These are phyloP conservation scores for Aspergillus transmontanensis DNA, from an alignment of 2,329 filamentous ascomycete species.

Conservation along the genomic window DNA sequence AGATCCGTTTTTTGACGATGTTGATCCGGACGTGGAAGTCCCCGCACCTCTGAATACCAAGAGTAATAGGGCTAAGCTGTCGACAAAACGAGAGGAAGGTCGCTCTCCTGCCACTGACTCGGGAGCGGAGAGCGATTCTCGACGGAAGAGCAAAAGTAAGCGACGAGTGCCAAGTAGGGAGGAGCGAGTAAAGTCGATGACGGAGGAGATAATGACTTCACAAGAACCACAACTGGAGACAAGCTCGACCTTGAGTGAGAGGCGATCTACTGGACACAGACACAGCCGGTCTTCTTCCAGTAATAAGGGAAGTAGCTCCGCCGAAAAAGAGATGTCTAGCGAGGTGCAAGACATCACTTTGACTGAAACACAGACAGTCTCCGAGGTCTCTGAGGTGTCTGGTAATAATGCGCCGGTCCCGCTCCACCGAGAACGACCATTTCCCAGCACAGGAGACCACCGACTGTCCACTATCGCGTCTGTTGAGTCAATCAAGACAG, in stretches of 20 bases:
- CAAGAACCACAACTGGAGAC: constrained; percentile 12
- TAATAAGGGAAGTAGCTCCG: constrained; percentile 11
- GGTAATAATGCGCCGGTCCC: constrained; percentile 42
- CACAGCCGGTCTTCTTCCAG: constrained; percentile 19
- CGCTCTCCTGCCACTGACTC: constrained; percentile 23
- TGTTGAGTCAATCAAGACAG: constrained; percentile 53
- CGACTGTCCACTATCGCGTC: constrained; percentile 62
- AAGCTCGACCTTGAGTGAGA: constrained; percentile 15
- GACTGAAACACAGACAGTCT: constrained; percentile 31
- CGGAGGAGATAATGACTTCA: constrained; percentile 11
- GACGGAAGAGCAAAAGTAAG: constrained; percentile 27
- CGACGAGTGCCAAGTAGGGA: constrained; percentile 25
- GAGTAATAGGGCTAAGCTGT: constrained; percentile 36
- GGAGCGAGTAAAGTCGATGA: constrained; percentile 18
- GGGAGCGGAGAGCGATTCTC: constrained; percentile 28
- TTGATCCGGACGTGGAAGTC: constrained; percentile 37
- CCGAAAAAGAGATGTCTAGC: constrained; percentile 20
- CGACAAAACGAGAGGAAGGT: constrained; percentile 26
- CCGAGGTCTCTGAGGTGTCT: constrained; percentile 43
- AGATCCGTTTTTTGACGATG: constrained; percentile 56
- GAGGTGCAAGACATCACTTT: constrained; percentile 32
- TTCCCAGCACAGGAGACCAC: constrained; percentile 56
- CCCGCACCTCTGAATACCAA: constrained; percentile 47
- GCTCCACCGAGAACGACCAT: constrained; percentile 46
- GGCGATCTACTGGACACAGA: constrained; percentile 16